phyloP scores from a whole-genome alignment of 179 eudicot species.

The Silene coronaria region DNA sequence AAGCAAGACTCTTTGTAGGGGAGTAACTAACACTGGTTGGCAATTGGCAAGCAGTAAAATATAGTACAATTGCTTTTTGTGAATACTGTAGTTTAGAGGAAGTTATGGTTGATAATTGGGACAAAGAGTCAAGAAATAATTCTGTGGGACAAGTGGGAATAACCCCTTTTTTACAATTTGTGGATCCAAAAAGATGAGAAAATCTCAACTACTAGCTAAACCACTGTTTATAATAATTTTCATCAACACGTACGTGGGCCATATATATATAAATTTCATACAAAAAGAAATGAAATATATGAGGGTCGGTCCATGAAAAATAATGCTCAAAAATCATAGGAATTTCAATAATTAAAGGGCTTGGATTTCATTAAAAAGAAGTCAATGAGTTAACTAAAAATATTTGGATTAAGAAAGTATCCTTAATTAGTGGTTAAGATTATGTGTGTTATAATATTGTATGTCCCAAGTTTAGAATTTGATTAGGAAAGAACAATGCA shows the following conservation, averaged over 20 bases:
- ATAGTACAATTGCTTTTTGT: conserved; percentile 6
- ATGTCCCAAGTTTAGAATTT: neutral
- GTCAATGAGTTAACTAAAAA: neutral
- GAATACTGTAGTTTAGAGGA: conserved; percentile 12
- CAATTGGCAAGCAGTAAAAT: neutral
- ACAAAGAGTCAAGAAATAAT: conserved; percentile 27
- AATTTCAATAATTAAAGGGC: neutral
- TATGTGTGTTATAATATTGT: neutral
- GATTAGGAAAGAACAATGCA: too few relatives aligned
- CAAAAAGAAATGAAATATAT: neutral
- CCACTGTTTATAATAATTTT: conserved; percentile 28
- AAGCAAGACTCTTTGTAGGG: too few relatives aligned
- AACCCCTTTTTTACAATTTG: conserved; percentile 16
- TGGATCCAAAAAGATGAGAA: conserved; percentile 33
- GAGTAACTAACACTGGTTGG: neutral
- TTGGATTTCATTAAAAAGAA: neutral
- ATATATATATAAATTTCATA: conserved; percentile 7
- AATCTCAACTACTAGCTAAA: conserved; percentile 31
- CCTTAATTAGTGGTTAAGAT: neutral
- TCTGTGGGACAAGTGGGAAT: conserved; percentile 28
- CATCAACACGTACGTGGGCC: conserved; percentile 6
- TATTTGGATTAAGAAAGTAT: neutral
- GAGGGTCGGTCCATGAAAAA: too few relatives aligned
- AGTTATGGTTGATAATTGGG: conserved; percentile 19
- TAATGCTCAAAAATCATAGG: neutral